A percentile compares a stretch with the other conserved stretches of the same genome.
phyloP scores from a whole-genome alignment of 2,329 filamentous ascomycete species.

The Talaromyces sp. region DNA sequence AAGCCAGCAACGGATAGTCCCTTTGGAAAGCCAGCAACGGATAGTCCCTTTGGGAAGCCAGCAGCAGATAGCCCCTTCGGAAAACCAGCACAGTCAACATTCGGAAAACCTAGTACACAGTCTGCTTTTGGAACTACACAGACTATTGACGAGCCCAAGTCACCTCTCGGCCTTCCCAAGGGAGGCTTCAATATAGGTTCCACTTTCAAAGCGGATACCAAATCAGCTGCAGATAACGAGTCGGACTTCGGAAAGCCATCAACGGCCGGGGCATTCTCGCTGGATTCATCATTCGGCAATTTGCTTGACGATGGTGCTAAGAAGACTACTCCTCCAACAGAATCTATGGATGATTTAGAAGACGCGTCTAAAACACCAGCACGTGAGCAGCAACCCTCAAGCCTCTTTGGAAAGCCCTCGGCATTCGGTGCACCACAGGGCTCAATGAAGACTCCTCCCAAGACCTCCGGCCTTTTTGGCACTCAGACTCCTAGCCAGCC shows the following conservation, averaged over 20 bases:
- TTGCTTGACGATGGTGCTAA: conserved; percentile 34
- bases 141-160: conserved; percentile 28
- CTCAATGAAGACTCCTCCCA: conserved; percentile 23
- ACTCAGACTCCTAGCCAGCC: conserved; percentile 31
- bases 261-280: conserved; percentile 35
- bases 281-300: conserved; percentile 40
- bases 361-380: conserved; percentile 25
- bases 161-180: conserved; percentile 29
- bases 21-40: conserved; percentile 28
- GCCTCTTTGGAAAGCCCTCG: conserved; percentile 25
- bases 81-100: conserved; percentile 30
- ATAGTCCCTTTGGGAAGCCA: conserved; percentile 29
- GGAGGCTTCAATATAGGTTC: conserved; percentile 44
- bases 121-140: conserved; percentile 28
- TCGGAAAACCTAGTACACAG: conserved; percentile 28
- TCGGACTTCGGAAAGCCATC: conserved; percentile 20
- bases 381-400: conserved; percentile 22
- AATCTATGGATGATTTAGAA: conserved; percentile 39
- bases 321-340: conserved; percentile 33
- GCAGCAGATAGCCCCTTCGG: conserved; percentile 27
- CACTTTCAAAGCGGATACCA: conserved; percentile 44
- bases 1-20: conserved; percentile 25
- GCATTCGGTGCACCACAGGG: conserved; percentile 29
- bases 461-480: conserved; percentile 36
- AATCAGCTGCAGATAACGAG: conserved; percentile 38